phyloP scores from a whole-genome alignment of 2,329 filamentous ascomycete species.

The Aurifilum marmelostoma region DNA sequence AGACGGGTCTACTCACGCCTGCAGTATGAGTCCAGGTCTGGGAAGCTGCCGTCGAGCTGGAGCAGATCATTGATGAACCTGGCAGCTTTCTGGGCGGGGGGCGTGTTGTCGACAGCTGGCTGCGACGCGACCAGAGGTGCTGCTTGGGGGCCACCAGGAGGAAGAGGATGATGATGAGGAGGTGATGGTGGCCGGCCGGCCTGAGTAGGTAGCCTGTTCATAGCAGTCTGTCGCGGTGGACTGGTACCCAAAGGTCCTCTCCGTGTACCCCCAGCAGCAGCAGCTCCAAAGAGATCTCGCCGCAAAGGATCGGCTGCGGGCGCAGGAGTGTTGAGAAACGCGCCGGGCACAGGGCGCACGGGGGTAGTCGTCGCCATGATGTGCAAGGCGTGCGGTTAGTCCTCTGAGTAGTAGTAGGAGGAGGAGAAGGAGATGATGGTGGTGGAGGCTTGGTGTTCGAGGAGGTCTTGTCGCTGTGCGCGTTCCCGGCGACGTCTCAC shows the following conservation, averaged over 20 bases:
- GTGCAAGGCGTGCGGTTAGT: not conserved
- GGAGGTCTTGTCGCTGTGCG: not conserved
- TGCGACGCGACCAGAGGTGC: conserved; percentile 37
- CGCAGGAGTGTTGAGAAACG: conserved; percentile 76
- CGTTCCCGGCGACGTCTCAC: not conserved
- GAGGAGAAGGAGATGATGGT: conserved; percentile 6
- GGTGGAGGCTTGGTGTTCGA: not conserved
- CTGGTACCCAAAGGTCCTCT: conserved; percentile 26
- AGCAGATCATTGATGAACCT: conserved; percentile 81
- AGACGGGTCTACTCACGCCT: conserved; percentile 67
- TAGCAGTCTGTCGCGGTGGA: conserved; percentile 20
- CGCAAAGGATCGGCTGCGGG: conserved; percentile 54
- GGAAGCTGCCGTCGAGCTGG: conserved; percentile 76
- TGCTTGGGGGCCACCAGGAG: conserved; percentile 41
- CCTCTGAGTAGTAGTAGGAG: not conserved
- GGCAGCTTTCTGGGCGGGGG: conserved; percentile 78
- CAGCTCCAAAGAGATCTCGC: conserved; percentile 53
- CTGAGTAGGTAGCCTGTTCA: conserved; percentile 19
- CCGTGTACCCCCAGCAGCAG: conserved; percentile 26
- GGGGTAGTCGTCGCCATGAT: conserved; percentile 67
- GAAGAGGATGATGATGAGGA: conserved; percentile 31
- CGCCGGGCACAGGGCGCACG: conserved; percentile 73
- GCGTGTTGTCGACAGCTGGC: conserved; percentile 49
- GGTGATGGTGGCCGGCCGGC: conserved; percentile 41
- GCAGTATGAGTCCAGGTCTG: conserved; percentile 87